Percentiles rank a stretch among this genome's conserved stretches.
Conservation (phyloP, 345 rosid genomes). For the Raphanus raphanistrum region DNA sequence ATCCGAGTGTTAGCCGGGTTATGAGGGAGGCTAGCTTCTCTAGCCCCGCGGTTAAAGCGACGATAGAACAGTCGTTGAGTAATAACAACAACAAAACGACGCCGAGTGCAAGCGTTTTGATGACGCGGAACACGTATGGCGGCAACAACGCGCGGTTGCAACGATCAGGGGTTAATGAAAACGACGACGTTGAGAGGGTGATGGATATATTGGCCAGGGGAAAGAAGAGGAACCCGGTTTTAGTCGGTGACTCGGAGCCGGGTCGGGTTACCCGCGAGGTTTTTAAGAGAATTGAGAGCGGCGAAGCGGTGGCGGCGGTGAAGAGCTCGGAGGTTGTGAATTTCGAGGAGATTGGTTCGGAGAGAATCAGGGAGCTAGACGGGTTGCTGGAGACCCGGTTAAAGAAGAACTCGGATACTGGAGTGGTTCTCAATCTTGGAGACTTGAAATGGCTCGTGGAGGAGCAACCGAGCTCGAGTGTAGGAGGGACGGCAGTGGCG, state of each 20-base stretch:
- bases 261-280: conserved; percentile 69
- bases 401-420: conserved; percentile 38
- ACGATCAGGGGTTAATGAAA: too few relatives aligned
- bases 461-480: conserved; percentile 46
- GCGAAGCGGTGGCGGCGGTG: conserved; percentile 52
- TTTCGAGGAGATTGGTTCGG: conserved; percentile 56
- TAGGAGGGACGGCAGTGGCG: conserved; percentile 51
- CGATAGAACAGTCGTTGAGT: conserved; percentile 75
- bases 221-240: conserved; percentile 79
- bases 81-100: conserved; percentile 35
- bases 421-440: conserved; percentile 74
- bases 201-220: conserved; percentile 63
- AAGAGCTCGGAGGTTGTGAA: conserved; percentile 60
- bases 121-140: conserved; percentile 56
- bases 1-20: conserved; percentile 95
- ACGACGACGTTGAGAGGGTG: conserved; percentile 65
- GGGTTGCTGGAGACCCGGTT: conserved; percentile 53
- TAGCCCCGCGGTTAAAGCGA: conserved; percentile 91
- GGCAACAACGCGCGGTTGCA: conserved; percentile 45
- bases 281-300: conserved; percentile 56
- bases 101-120: conserved; percentile 41
- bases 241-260: conserved; percentile 90
- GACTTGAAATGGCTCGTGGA: conserved; percentile 96
- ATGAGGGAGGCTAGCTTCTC: conserved; percentile 99
- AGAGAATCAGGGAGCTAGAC: conserved; percentile 55